Conservation (phyloP, 805 yeast species). For the Grigorovia yakushimaensis region DNA sequence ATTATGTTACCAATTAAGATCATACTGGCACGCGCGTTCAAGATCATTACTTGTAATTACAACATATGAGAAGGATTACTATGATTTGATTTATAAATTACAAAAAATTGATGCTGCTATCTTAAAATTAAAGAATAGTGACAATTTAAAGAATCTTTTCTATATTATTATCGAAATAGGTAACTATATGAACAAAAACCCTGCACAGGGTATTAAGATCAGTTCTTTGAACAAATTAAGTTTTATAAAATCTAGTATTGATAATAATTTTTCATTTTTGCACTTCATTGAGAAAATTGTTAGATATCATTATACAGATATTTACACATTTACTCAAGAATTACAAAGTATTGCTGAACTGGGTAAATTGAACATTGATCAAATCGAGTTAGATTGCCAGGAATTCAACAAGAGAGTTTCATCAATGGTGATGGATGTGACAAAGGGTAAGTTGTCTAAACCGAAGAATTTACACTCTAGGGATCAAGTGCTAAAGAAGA, state of each 20-base stretch:
- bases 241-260: constrained; percentile 56
- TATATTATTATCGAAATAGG: constrained; percentile 65
- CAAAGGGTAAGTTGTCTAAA: constrained; percentile 58
- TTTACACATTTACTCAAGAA: constrained; percentile 53
- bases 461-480: constrained; percentile 53
- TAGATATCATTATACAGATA: constrained; percentile 56
- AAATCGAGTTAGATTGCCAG: constrained; percentile 46
- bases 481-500: constrained; percentile 48
- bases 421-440: constrained; percentile 44
- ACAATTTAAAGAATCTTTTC: constrained; percentile 46
- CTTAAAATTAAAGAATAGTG: constrained; percentile 41
- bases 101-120: constrained; percentile 51
- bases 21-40: constrained; percentile 67
- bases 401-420: constrained; percentile 44
- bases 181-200: constrained; percentile 71
- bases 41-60: constrained; percentile 46
- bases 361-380: constrained; percentile 54
- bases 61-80: constrained; percentile 56
- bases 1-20: constrained; percentile 54
- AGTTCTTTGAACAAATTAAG: constrained; percentile 59
- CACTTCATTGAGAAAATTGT: constrained; percentile 66
- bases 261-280: constrained; percentile 58
- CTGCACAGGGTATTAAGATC: constrained; percentile 61
- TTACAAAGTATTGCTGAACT: constrained; percentile 42
- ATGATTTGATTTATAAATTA: constrained; percentile 48